Percentiles rank a stretch among this genome's conserved stretches.
Evolutionary conservation across 1,139 yeast species (phyloP).

Genomic region (Pichia sp.): DNA sequence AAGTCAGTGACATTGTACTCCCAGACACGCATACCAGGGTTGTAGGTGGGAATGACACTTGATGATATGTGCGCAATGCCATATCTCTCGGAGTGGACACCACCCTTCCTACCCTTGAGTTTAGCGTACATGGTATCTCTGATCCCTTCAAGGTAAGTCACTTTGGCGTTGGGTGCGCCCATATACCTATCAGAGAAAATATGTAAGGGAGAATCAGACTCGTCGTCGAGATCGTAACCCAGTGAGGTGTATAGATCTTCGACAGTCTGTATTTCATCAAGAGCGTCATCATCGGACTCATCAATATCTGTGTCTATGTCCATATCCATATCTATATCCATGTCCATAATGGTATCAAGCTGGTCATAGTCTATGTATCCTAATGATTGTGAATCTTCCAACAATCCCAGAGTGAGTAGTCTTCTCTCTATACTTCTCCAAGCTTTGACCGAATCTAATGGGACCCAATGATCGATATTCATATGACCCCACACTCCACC

Average conservation of each 20-base stretch:
- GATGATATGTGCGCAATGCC: constrained; percentile 65
- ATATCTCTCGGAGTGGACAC: constrained; percentile 49
- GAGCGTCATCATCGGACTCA: constrained; percentile 9
- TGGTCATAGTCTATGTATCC: constrained; percentile 16
- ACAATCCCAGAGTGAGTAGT: constrained; percentile 16
- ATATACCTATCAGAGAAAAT: constrained; percentile 31
- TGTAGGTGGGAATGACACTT: constrained; percentile 79
- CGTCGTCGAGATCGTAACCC: constrained; percentile 11
- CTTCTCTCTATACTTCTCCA: constrained; percentile 41
- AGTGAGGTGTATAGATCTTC: constrained; percentile 9
- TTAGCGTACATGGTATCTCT: constrained; percentile 45
- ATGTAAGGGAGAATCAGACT: constrained; percentile 7
- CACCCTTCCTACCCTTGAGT: constrained; percentile 40
- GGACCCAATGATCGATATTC: constrained; percentile 81
- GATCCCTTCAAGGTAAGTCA: constrained; percentile 48
- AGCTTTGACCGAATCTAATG: constrained; percentile 65
- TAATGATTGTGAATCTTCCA: constrained; percentile 4
- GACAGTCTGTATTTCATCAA: constrained; percentile 9
- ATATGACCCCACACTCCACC: constrained; percentile 86
- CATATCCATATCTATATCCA: not conserved
- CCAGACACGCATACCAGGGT: constrained; percentile 79
- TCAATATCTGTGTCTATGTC: no score
- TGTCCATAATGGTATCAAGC: constrained; percentile 6
- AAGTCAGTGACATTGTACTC: constrained; percentile 64
- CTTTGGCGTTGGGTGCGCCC: constrained; percentile 63